Evolutionary conservation across 257 asterid genomes (phyloP), one percentile per base, ranked within the genome.

Genomic region (Gardenia jasminoides): DNA sequence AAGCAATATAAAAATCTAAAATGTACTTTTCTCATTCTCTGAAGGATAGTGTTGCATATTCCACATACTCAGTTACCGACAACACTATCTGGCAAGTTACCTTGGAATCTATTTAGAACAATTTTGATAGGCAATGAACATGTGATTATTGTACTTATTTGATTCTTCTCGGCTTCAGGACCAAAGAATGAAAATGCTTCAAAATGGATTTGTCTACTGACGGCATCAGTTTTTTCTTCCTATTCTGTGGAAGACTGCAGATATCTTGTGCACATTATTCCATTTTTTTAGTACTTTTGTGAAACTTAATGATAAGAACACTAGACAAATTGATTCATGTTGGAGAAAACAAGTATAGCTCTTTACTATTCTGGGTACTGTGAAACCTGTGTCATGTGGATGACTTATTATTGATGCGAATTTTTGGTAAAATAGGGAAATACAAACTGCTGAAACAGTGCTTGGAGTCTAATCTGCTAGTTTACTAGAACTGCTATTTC

Each of bases 371-470:
- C 3, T 59, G 30, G 2, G 24, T n/a, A n/a, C n/a, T n/a, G 65
- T 24, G 66, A 59, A 59, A 59, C 66, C 66, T 59, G 59, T n/a
- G 24, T 46, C 5, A 11, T 46, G 15, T 4, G 19, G 59, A 69
- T 68, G 76, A 56, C 75, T 47, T 6, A 48, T 78, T 58, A 39
- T 58, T 78, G 52, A 54, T 30, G 39, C 19, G 43, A 77, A 31
- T 24, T 67, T 67, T 50, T 2, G 31, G 41, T 22, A 52, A 24
- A 24, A 68, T 44, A 19, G 50, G 66, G 16, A 17, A 6, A 24
- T n/a, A 13, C 19, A 58, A 69, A 7, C 26, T 15, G 56, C 4
- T 39, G 15, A 70, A 24, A 54, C 28, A 6, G 44, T 65, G 33
- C 74, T 46, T 15, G 16, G 76, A 11, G 33, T 56, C 10, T 44